A percentile compares a stretch with the other conserved stretches of the same genome.
phyloP scores from a whole-genome alignment of 2,329 filamentous ascomycete species.

The Mycosphaerella sp. region DNA sequence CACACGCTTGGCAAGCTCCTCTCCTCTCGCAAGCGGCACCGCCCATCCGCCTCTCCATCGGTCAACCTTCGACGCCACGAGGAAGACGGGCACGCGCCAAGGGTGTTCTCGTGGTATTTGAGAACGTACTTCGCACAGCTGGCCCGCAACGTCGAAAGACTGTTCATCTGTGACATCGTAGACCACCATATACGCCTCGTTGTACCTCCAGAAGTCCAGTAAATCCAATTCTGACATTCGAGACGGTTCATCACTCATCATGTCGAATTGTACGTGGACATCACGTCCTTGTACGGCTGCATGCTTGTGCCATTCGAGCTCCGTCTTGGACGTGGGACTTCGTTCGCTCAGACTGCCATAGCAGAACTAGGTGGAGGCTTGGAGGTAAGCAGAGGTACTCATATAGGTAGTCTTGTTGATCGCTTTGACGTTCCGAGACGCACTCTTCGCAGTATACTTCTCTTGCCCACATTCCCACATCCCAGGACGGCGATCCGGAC shows the following conservation, averaged over 20 bases:
- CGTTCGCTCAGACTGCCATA: conserved; percentile 10
- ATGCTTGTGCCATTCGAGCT: conserved; percentile 14
- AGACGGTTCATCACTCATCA: conserved; percentile 1
- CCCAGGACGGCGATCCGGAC: conserved; percentile 12
- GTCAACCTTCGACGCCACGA: conserved; percentile 10
- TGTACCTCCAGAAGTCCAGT: conserved; percentile 6
- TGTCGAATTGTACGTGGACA: conserved; percentile 10
- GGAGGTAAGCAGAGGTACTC: not conserved
- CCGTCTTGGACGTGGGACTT: not conserved
- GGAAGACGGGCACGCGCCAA: conserved; percentile 6
- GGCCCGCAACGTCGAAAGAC: conserved; percentile 7
- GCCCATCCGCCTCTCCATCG: conserved; percentile 13
- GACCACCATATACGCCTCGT: conserved; percentile 10
- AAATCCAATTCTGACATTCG: conserved; percentile 1
- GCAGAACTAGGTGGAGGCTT: conserved; percentile 1
- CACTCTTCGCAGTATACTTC: conserved; percentile 11
- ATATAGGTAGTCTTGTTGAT: not conserved
- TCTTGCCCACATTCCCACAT: conserved; percentile 9
- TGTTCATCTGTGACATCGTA: conserved; percentile 11
- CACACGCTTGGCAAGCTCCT: conserved; percentile 5
- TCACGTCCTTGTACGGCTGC: conserved; percentile 11
- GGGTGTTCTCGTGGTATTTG: conserved; percentile 9
- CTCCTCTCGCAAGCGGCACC: conserved; percentile 3
- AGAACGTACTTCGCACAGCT: conserved; percentile 1
- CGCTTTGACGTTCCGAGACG: not conserved